Base-by-base conservation (phyloP, 1,139 yeast species). In the Kodamaea derodonti region DNA sequence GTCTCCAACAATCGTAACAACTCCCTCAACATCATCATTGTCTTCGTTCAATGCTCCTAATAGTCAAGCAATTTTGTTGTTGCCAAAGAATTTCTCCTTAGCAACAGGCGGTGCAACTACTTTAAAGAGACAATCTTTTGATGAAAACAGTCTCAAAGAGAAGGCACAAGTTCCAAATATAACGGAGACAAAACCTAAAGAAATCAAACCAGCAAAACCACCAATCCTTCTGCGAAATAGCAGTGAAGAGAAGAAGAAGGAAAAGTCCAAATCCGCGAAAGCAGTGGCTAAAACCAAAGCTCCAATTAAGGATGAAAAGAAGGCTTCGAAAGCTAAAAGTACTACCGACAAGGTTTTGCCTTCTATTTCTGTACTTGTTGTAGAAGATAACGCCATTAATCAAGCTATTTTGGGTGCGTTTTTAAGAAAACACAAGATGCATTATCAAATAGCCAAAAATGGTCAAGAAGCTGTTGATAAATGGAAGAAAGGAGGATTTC, bases 381-480 rank as follows among this genome's bases (percentile, higher is more conserved):
- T 94, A 6, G 98, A 92, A 58, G 98, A 92, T 68, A 92, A 92
- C 57, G 84, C 92, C 31, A 90, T 92, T 51, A 92, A 92, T 60
- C 95, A 87, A 62, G 86, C 87, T 32, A 90, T 92, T 71, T 70
- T 92, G 53, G 95, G 92, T 20, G 87, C 95, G n/a, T 92, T 88
- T 52, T 69, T 92, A 56, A 74, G 90, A 46, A 83, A 87, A 46
- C 90, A 92, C 48, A 80, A 85, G 44, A 90, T 92, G 25, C 83
- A 84, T 32, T 88, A 84, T 45, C 82, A 82, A 42, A 82, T 88
- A 30, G 97, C 97, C 6, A 82, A 84, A 39, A 88, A 87, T 47
- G 97, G 97, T 20, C 79, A 81, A 46, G 97, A 90, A 49, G 97
- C 97, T 1, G 77, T 90, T 3, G 95, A 86, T 43, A 84, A 81